phyloP scores from a whole-genome alignment of 495 filamentous ascomycete genomes.

The Penicillium parvum region DNA sequence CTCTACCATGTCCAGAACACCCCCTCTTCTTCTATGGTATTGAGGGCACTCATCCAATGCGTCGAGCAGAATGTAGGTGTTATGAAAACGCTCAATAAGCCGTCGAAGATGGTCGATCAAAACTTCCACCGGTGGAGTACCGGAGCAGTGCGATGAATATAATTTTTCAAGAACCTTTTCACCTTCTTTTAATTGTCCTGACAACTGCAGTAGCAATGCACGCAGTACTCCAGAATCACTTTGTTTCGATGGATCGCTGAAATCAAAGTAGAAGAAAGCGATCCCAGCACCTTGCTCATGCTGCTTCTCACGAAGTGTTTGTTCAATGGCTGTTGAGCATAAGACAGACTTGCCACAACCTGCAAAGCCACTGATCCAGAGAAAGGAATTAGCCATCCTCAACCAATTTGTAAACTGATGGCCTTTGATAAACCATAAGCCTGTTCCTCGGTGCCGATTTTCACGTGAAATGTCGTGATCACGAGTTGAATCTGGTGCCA shows the following conservation, averaged over 20 bases:
- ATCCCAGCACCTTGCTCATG: conserved; percentile 19
- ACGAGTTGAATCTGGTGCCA: conserved; percentile 25
- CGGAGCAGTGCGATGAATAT: conserved; percentile 1
- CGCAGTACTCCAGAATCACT: conserved; percentile 28
- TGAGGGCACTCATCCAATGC: conserved; percentile 27
- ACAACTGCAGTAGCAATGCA: conserved; percentile 32
- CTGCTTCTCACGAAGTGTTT: conserved; percentile 13
- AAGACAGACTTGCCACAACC: conserved; percentile 42
- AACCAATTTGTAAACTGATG: conserved; percentile 28
- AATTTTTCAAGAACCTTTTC: conserved; percentile 14
- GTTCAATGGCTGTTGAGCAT: conserved; percentile 31
- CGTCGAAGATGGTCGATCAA: conserved; percentile 14
- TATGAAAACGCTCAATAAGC: conserved; percentile 11
- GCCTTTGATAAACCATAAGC: conserved; percentile 31
- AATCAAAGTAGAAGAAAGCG: conserved; percentile 40
- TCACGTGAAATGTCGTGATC: conserved; percentile 24
- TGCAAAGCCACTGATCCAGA: conserved; percentile 39
- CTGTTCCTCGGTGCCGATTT: conserved; percentile 24
- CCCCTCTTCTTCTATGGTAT: conserved; percentile 9
- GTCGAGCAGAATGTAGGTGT: conserved; percentile 28
- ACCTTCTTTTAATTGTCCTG: conserved; percentile 18
- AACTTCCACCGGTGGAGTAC: conserved; percentile 7
- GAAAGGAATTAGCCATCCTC: conserved; percentile 27
- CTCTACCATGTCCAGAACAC: conserved; percentile 19
- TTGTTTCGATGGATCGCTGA: conserved; percentile 32